These are phyloP conservation scores for Phytophthora pistaciae DNA, from an alignment of 352 stramenopile species.

Conservation along the genomic window DNA sequence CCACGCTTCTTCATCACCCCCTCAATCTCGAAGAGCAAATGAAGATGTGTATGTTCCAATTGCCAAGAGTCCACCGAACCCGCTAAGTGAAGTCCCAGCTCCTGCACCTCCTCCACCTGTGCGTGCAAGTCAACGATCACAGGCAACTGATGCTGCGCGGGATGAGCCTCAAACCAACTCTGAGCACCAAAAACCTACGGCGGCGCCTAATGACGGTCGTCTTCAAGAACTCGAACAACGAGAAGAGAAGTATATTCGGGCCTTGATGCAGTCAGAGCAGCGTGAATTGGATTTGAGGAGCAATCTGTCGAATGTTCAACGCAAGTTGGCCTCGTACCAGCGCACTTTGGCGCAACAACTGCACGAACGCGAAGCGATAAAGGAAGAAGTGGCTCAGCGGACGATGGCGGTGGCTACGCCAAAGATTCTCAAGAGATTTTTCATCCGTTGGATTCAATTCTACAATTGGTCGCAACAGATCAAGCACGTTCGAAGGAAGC, in stretches of 20 bases:
- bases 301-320: constrained; percentile 50
- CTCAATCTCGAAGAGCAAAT: neutral
- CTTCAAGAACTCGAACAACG: constrained; percentile 69
- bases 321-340: constrained; percentile 57
- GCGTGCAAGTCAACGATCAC: constrained; percentile 4
- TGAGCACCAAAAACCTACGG: constrained; percentile 1
- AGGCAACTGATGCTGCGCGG: neutral
- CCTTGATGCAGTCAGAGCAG: constrained; percentile 83
- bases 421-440: constrained; percentile 65
- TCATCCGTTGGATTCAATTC: constrained; percentile 67
- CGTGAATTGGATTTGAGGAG: constrained; percentile 75
- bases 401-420: constrained; percentile 54
- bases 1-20: constrained; percentile 20
- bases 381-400: constrained; percentile 57
- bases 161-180: neutral
- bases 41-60: constrained; percentile 24
- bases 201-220: constrained; percentile 22
- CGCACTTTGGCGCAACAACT: constrained; percentile 48
- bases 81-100: neutral
- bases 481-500: constrained; percentile 51
- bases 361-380: constrained; percentile 60
- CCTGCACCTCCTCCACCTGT: neutral
- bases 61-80: constrained; percentile 11
- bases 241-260: constrained; percentile 80
- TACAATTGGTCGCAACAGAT: constrained; percentile 61